phyloP scores from a whole-genome alignment of 2,329 filamentous ascomycete genomes.

The Fusarium begoniae region DNA sequence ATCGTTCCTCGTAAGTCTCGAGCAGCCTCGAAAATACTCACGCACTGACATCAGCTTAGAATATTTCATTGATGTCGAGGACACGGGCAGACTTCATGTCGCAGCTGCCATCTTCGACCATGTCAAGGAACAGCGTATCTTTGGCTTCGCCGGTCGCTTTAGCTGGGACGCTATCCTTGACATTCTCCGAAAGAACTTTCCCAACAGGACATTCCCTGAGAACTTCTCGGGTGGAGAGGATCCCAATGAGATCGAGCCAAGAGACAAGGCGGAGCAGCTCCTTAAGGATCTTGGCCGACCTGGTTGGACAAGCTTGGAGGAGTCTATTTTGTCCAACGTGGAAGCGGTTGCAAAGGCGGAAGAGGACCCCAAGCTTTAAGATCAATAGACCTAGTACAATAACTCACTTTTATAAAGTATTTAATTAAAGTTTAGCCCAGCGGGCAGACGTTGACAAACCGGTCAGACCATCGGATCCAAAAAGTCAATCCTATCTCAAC shows the following conservation, averaged over 20 bases:
- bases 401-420: background rate
- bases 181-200: constrained; percentile 37
- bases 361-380: background rate
- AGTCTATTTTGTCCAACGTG: background rate
- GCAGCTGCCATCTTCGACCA: constrained; percentile 58
- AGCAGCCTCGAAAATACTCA: accelerated
- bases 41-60: constrained; percentile 40
- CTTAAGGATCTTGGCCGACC: constrained; percentile 15
- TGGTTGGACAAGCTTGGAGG: constrained; percentile 24
- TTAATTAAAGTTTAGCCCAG: accelerated
- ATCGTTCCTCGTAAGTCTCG: background rate
- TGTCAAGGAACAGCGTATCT: constrained; percentile 60
- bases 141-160: constrained; percentile 59
- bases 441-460: accelerated
- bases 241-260: constrained; percentile 12
- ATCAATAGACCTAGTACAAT: background rate
- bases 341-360: background rate
- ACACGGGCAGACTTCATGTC: constrained; percentile 61
- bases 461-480: accelerated
- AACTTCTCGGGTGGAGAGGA: constrained; percentile 34
- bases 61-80: constrained; percentile 58
- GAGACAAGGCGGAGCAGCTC: constrained; percentile 21
- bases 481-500: background rate
- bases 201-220: constrained; percentile 31
- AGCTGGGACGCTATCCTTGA: constrained; percentile 55